phyloP scores from a whole-genome alignment of 139 green algal genomes.

The Coelastrella sp. region DNA sequence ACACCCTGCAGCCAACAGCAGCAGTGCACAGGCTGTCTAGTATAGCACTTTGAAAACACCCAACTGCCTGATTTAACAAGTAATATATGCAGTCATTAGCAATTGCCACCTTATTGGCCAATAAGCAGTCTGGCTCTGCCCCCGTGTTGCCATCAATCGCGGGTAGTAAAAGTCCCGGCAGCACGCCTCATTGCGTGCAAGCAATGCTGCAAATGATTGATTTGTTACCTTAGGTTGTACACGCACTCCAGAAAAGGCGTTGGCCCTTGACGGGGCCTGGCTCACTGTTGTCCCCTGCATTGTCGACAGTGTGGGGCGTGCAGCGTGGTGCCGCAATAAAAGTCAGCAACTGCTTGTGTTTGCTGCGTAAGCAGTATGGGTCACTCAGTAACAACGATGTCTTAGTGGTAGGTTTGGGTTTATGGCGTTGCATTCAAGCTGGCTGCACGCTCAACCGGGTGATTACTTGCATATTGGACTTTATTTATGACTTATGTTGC shows the following conservation, averaged over 20 bases:
- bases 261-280: neutral
- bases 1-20: conserved; percentile 23
- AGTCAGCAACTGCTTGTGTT: too few species aligned
- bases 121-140: neutral
- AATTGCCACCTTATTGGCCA: too few species aligned
- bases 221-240: conserved; percentile 23
- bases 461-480: neutral
- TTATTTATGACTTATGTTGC: neutral
- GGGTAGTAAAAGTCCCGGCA: neutral
- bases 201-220: neutral
- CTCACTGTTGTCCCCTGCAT: neutral
- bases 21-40: neutral
- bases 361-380: too few species aligned
- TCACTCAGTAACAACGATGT: too few species aligned
- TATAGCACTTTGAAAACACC: too few species aligned
- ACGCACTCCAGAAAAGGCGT: conserved; percentile 3
- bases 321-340: too few species aligned
- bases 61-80: neutral
- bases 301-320: neutral
- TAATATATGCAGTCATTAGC: too few species aligned
- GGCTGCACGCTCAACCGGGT: neutral
- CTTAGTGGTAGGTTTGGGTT: neutral
- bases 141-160: neutral
- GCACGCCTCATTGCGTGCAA: neutral
- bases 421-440: neutral